phyloP scores from a whole-genome alignment of 2,329 filamentous ascomycete species.

The Periconia sp. region DNA sequence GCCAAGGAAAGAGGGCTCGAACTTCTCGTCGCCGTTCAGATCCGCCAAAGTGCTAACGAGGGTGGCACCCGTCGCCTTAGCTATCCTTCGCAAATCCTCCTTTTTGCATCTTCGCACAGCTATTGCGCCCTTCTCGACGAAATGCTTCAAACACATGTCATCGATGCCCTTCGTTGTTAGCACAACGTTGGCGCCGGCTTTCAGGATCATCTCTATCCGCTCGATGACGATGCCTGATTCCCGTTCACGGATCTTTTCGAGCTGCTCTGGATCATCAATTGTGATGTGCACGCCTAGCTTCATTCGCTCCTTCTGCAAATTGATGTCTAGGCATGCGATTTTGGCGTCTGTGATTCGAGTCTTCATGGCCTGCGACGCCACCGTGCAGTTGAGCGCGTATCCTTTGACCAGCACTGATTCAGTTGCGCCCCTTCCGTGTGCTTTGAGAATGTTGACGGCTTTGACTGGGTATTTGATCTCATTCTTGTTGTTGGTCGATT shows the following conservation, averaged over 20 bases:
- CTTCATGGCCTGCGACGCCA: slow-evolving; percentile 97
- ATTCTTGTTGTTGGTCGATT: slow-evolving; percentile 86
- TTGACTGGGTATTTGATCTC: slow-evolving; percentile 98
- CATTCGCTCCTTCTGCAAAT: slow-evolving; percentile 98
- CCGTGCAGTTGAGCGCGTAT: slow-evolving; percentile 97
- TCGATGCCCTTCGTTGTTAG: slow-evolving; percentile 99
- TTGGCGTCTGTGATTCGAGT: slow-evolving; percentile 92
- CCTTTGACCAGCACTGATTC: slow-evolving; percentile 94
- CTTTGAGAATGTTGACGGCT: slow-evolving; percentile 98
- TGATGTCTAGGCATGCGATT: slow-evolving; percentile 97
- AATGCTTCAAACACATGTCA: slow-evolving; percentile 91
- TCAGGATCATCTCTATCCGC: slow-evolving; percentile 95
- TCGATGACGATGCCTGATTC: slow-evolving; percentile 94
- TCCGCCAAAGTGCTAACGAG: slow-evolving; percentile 93
- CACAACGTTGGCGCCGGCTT: slow-evolving; percentile 94
- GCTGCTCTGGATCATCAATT: slow-evolving; percentile 93
- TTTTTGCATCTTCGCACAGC: slow-evolving; percentile 97
- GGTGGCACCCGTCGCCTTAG: slow-evolving; percentile 92
- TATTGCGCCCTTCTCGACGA: slow-evolving; percentile 94
- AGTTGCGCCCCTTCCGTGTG: slow-evolving; percentile 88
- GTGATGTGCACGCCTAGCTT: slow-evolving; percentile 99
- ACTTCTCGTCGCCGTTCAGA: slow-evolving; percentile 95
- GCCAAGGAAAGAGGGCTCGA: slow-evolving; percentile 87
- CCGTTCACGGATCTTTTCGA: slow-evolving; percentile 94
- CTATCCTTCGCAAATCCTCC: slow-evolving; percentile 94